Percentiles rank a stretch among this genome's conserved stretches.
phyloP scores from a whole-genome alignment of 495 filamentous ascomycete genomes.

The Lepidopterella palustris region DNA sequence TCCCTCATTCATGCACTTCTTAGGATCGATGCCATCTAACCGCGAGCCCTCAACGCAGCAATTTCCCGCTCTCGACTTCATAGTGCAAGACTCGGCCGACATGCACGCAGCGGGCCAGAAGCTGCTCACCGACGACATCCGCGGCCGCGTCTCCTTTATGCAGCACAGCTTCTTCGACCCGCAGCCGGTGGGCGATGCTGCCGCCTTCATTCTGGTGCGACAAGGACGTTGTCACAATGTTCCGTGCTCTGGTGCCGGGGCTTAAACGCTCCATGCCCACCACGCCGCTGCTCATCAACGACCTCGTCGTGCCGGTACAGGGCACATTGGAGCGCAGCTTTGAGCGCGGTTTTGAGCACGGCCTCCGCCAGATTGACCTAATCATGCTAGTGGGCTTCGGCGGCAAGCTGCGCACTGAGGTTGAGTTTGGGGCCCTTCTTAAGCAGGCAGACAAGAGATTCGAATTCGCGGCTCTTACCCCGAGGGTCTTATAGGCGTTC shows the following conservation, averaged over 20 bases:
- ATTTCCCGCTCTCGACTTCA: constrained; percentile 27
- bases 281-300: constrained; percentile 36
- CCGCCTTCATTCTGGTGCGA: constrained; percentile 29
- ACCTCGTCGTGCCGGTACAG: constrained; percentile 29
- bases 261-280: constrained; percentile 24
- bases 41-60: constrained; percentile 12
- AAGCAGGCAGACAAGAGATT: constrained; percentile 31
- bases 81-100: constrained; percentile 26
- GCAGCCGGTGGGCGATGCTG: constrained; percentile 24
- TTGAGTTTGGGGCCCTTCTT: constrained; percentile 32
- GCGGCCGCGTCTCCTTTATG: constrained; percentile 24
- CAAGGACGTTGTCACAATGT: constrained; percentile 28
- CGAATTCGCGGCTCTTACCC: neutral
- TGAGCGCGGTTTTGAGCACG: no score
- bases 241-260: constrained; percentile 26
- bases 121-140: constrained; percentile 3
- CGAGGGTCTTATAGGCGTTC: neutral
- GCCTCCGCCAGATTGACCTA: constrained; percentile 25
- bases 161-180: constrained; percentile 35
- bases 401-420: constrained; percentile 33
- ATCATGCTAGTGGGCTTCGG: constrained; percentile 30
- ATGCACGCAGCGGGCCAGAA: constrained; percentile 29
- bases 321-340: neutral
- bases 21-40: neutral
- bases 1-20: constrained; percentile 1